These are phyloP conservation scores for Amanita brunnescens DNA, from an alignment of 768 basidiomycete genomes.

Conservation along the genomic window DNA sequence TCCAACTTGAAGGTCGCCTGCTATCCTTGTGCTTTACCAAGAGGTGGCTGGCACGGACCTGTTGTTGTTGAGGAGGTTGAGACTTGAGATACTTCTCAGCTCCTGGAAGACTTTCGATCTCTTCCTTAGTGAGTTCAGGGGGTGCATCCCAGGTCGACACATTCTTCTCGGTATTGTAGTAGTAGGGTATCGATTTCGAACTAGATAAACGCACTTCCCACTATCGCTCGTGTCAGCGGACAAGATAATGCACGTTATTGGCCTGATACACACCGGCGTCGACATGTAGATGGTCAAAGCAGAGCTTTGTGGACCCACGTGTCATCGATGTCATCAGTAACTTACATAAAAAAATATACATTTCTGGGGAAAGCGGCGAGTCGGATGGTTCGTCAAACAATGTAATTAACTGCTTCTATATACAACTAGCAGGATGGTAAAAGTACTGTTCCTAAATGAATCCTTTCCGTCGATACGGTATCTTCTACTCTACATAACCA, in stretches of 20 bases:
- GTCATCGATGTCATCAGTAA: neutral
- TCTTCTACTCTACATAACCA: slow-evolving; percentile 44
- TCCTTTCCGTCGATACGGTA: neutral
- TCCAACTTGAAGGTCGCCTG: slow-evolving; percentile 75
- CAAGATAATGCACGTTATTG: neutral
- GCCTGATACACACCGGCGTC: slow-evolving; percentile 5
- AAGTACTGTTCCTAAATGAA: neutral
- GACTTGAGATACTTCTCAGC: slow-evolving; percentile 40
- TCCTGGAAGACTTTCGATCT: slow-evolving; percentile 59
- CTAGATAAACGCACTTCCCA: slow-evolving; percentile 91
- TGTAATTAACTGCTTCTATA: neutral
- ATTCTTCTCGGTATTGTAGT: slow-evolving; percentile 65
- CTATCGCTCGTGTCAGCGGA: slow-evolving; percentile 2
- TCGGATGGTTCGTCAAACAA: neutral
- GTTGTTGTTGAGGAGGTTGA: slow-evolving; percentile 18
- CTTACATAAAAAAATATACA: neutral
- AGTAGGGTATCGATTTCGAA: slow-evolving; percentile 77
- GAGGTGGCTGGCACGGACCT: slow-evolving; percentile 92
- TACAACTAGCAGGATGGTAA: neutral
- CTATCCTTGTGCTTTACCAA: slow-evolving; percentile 86
- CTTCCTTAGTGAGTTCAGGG: slow-evolving; percentile 44
- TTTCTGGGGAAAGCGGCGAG: neutral
- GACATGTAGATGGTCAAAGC: slow-evolving; percentile 2
- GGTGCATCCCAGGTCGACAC: slow-evolving; percentile 80
- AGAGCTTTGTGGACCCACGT: neutral